A percentile compares a stretch with the other conserved stretches of the same genome.
Evolutionary conservation across 1,139 yeast genomes (phyloP).

Genomic region (Candida sp.): DNA sequence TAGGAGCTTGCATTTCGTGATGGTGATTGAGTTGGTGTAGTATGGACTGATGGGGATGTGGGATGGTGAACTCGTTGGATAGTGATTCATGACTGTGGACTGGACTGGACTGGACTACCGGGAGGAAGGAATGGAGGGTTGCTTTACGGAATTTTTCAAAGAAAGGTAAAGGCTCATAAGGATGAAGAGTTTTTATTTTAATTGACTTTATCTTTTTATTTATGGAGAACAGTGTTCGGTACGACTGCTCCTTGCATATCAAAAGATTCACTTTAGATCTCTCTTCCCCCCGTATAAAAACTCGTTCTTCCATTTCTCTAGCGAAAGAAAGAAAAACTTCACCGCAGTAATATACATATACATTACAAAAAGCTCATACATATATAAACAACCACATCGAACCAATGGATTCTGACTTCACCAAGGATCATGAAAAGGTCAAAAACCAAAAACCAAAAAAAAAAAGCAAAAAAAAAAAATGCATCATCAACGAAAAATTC

Average conservation of each 20-base stretch:
- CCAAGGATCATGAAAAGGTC: no score
- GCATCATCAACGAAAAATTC: background rate
- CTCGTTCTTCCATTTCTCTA: background rate
- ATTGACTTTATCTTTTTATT: background rate
- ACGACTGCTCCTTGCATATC: background rate
- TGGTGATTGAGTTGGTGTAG: conserved; percentile 6
- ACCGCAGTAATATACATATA: background rate
- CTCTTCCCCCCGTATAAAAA: background rate
- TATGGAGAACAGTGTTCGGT: background rate
- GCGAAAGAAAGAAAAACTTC: background rate
- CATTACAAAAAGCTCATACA: background rate
- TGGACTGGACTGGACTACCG: background rate
- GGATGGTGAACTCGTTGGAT: background rate
- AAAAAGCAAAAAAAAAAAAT: background rate
- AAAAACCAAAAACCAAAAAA: no score
- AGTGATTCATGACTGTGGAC: conserved; percentile 2
- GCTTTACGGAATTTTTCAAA: background rate
- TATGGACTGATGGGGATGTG: background rate
- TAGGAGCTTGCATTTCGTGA: conserved; percentile 10
- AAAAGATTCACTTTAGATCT: background rate
- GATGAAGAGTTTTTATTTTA: background rate
- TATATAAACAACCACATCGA: background rate
- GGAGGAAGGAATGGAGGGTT: background rate
- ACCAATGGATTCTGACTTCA: no score
- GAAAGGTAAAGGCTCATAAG: background rate